Evolutionary conservation across 2,329 filamentous ascomycete species (phyloP).

Genomic region (Chaetomium sp.): DNA sequence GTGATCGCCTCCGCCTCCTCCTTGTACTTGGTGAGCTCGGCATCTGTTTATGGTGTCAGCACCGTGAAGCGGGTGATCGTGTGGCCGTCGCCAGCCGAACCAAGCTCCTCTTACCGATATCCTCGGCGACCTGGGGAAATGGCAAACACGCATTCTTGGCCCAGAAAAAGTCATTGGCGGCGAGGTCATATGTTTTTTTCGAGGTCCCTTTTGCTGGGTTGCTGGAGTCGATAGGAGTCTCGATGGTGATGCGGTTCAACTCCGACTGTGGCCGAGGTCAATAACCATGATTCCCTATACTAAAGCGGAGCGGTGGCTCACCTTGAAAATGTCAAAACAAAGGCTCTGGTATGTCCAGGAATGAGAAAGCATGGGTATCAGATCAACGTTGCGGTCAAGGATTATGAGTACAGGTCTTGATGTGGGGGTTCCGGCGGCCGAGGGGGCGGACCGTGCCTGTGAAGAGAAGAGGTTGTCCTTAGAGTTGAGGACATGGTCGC

Average conservation of each 20-base stretch:
- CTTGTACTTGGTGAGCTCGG: conserved; percentile 90
- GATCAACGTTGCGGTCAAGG: conserved; percentile 90
- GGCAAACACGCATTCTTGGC: conserved; percentile 85
- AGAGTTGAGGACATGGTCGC: conserved; percentile 95
- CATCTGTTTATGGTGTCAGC: conserved; percentile 63
- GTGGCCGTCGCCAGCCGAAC: neutral
- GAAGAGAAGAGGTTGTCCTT: conserved; percentile 93
- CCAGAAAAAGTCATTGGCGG: conserved; percentile 94
- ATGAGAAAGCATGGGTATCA: conserved; percentile 98
- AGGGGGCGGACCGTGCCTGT: conserved; percentile 55
- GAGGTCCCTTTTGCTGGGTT: conserved; percentile 73
- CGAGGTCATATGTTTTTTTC: conserved; percentile 90
- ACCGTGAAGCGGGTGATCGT: neutral
- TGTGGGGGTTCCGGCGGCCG: conserved; percentile 63
- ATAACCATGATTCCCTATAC: conserved; percentile 41
- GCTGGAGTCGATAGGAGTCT: conserved; percentile 76
- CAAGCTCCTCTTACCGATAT: conserved; percentile 51
- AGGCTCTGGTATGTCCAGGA: conserved; percentile 82
- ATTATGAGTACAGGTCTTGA: conserved; percentile 89
- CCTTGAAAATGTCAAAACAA: conserved; percentile 63
- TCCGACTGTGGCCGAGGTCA: conserved; percentile 72
- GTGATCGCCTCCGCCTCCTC: conserved; percentile 93
- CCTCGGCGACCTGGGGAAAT: conserved; percentile 94
- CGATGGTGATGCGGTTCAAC: conserved; percentile 85
- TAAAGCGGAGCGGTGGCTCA: conserved; percentile 34